Evolutionary conservation across 768 basidiomycete species (phyloP).

Genomic region (Fomitopsis serialis): DNA sequence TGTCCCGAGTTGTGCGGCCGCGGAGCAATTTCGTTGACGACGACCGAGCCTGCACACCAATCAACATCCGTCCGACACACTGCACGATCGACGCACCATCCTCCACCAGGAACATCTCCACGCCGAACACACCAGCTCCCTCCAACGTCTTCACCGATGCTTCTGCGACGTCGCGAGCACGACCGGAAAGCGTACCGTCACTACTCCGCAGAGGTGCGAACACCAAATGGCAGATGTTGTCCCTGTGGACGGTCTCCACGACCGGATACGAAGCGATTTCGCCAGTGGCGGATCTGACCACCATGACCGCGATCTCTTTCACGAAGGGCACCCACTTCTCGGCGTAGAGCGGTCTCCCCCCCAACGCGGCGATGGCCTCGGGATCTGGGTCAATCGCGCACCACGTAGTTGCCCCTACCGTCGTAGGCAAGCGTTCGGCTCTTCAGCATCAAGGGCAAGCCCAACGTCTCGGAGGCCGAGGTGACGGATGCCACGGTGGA

Average conservation of each 20-base stretch:
- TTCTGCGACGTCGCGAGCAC: constrained; percentile 75
- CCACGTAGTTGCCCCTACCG: constrained; percentile 86
- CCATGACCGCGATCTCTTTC: constrained; percentile 95
- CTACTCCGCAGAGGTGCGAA: constrained; percentile 75
- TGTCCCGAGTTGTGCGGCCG: constrained; percentile 98
- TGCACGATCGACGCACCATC: constrained; percentile 51
- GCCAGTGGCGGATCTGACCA: constrained; percentile 74
- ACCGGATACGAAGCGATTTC: constrained; percentile 80
- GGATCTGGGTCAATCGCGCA: constrained; percentile 50
- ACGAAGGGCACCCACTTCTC: constrained; percentile 90
- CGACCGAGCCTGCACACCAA: constrained; percentile 52
- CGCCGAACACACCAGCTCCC: constrained; percentile 94
- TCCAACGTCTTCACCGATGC: constrained; percentile 69
- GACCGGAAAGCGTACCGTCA: constrained; percentile 46
- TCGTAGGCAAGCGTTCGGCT: constrained; percentile 94
- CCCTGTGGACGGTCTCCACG: constrained; percentile 93
- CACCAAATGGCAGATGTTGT: constrained; percentile 90
- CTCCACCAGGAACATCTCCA: constrained; percentile 94
- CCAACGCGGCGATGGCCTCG: constrained; percentile 53
- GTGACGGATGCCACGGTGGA: constrained; percentile 45
- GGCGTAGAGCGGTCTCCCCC: constrained; percentile 77
- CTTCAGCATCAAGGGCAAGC: constrained; percentile 93
- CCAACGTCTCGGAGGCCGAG: constrained; percentile 51
- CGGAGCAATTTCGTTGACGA: constrained; percentile 96
- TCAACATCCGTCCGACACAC: not conserved